Percentiles rank a stretch among this genome's conserved stretches.
Evolutionary conservation across 2,329 filamentous ascomycete genomes (phyloP).

Genomic region (Neocatenulostroma microsporum): DNA sequence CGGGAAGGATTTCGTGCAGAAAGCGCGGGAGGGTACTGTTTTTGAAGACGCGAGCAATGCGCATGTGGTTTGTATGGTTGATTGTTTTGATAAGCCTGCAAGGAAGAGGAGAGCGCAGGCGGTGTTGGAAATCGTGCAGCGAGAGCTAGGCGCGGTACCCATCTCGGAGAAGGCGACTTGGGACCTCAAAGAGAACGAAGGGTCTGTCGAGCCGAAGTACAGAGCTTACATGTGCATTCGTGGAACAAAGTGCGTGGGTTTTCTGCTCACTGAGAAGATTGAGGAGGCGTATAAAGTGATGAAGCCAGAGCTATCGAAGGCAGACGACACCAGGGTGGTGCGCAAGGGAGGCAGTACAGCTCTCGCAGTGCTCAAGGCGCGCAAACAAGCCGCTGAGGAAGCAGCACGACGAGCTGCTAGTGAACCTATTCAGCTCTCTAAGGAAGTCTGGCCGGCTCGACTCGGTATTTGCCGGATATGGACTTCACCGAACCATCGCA

Average conservation of each 20-base stretch:
- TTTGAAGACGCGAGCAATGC: constrained; percentile 21
- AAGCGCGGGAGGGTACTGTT: constrained; percentile 8
- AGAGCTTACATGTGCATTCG: constrained; percentile 56
- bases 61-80: constrained; percentile 51
- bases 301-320: constrained; percentile 13
- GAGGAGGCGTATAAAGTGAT: constrained; percentile 48
- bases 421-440: constrained; percentile 19
- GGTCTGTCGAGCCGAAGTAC: constrained; percentile 37
- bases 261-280: constrained; percentile 57
- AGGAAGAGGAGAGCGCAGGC: constrained; percentile 49
- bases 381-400: constrained; percentile 15
- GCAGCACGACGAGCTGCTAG: constrained; percentile 6
- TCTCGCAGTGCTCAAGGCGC: constrained; percentile 18
- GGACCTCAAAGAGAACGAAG: constrained; percentile 31
- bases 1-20: constrained; percentile 49
- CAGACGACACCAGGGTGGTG: not conserved
- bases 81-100: constrained; percentile 45
- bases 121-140: constrained; percentile 53
- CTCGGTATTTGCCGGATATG: constrained; percentile 59
- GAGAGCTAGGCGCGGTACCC: constrained; percentile 53
- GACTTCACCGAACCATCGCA: constrained; percentile 51
- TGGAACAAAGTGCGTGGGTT: constrained; percentile 54
- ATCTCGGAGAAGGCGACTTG: constrained; percentile 53
- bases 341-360: constrained; percentile 5
- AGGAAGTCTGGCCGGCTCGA: constrained; percentile 34